A percentile compares a stretch with the other conserved stretches of the same genome.
phyloP scores from a whole-genome alignment of 2,329 filamentous ascomycete species.

The Epichloe aotearoae region DNA sequence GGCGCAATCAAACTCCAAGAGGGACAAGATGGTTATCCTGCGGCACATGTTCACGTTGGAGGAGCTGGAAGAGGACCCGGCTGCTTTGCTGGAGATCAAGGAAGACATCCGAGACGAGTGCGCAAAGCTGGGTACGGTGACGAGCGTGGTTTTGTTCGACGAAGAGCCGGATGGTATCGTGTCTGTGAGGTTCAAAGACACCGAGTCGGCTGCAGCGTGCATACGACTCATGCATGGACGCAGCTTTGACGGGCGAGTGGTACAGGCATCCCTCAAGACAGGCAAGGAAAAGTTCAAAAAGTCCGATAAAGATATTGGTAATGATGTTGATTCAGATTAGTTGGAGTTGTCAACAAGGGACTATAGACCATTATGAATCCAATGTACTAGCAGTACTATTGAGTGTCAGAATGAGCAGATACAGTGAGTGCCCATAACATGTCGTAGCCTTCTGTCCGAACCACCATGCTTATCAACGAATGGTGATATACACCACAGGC shows the following conservation, averaged over 20 bases:
- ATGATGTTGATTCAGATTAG: slow-evolving; percentile 25
- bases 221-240: slow-evolving; percentile 66
- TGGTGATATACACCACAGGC: not conserved
- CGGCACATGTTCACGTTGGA: slow-evolving; percentile 86
- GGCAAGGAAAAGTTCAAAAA: slow-evolving; percentile 63
- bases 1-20: slow-evolving; percentile 34
- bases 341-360: not conserved
- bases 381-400: not conserved
- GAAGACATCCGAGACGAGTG: slow-evolving; percentile 89
- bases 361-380: not conserved
- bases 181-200: slow-evolving; percentile 66
- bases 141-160: slow-evolving; percentile 85
- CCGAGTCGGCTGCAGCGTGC: slow-evolving; percentile 58
- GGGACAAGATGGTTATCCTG: slow-evolving; percentile 74
- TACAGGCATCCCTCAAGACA: slow-evolving; percentile 58
- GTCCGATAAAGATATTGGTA: slow-evolving; percentile 39
- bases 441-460: no score
- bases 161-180: slow-evolving; percentile 73
- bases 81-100: slow-evolving; percentile 78
- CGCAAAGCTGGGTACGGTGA: slow-evolving; percentile 72
- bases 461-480: no score
- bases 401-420: no score
- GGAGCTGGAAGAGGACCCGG: slow-evolving; percentile 75
- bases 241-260: slow-evolving; percentile 58
- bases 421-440: no score